Evolutionary conservation across 192 early-diverging fungal genomes (phyloP), one percentile per base, ranked within the genome.

Genomic region (Podila minutissima): DNA sequence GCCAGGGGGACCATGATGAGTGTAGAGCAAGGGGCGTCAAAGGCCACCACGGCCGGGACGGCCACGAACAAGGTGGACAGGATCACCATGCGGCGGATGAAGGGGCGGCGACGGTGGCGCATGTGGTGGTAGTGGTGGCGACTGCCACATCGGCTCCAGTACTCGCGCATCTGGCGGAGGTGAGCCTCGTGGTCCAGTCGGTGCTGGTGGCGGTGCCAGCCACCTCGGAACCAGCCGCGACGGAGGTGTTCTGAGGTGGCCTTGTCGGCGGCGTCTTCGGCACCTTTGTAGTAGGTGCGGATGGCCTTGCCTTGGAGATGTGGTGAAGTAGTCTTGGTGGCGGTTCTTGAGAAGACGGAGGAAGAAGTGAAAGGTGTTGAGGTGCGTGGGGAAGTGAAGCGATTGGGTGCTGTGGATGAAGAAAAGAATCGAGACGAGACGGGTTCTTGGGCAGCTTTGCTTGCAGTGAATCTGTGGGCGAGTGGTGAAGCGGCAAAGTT

Each of bases 21-120:
- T 46, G 58, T 66, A 3, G 60, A 61, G 6, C 33, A 32, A 15
- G 71, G 71, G 0, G 66, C 53, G 20, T 71, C 77, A 69, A 73
- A 81, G 38, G 69, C n/a, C 5, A 81, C 48, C 7, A 73, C 64
- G 22, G 66, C 71, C 1, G 77, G 77, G 12, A 73, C 2, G 9
- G 77, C 70, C 13, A 81, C 67, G 3, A 81, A 29, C 7, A 62
- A 66, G 0, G 77, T 46, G 8, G 71, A 69, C 19, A 73, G 19
- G 9, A 64, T 10, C 66, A 73, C 65, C 41, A 66, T 33, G 38
- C 63, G 72, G 41, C 67, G 59, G 0, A 81, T 9, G 37, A 81
- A 73, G 9, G 70, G 67, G 24, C 72, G 32, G 22, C 66, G 77
- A 12, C 67, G 46, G 20, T 62, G 66, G 35, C 35, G 58, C 20